A percentile compares a stretch with the other conserved stretches of the same genome.
phyloP scores from a whole-genome alignment of 2,329 filamentous ascomycete genomes.

The Fusarium veterinarium region DNA sequence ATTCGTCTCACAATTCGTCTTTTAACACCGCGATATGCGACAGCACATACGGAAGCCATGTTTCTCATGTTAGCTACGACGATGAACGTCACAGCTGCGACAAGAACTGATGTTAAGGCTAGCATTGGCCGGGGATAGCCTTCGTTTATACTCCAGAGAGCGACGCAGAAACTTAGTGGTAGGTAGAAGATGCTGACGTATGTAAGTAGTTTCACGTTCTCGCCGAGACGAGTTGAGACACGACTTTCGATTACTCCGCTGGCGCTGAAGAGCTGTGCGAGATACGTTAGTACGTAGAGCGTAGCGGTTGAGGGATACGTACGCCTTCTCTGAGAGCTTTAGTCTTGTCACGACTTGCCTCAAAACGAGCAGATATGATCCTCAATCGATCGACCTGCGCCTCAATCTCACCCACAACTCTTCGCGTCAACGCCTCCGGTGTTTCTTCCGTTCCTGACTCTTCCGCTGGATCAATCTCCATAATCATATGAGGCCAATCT shows the following conservation, averaged over 20 bases:
- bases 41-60: not conserved
- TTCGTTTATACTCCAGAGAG: conserved; percentile 20
- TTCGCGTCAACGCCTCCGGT: not conserved
- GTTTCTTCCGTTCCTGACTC: not conserved
- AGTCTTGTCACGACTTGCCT: not conserved
- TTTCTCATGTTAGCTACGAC: not conserved
- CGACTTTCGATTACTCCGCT: not conserved
- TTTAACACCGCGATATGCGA: not conserved
- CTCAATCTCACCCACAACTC: not conserved
- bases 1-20: not conserved
- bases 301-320: not conserved
- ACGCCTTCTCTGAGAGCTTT: conserved; percentile 9
- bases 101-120: not conserved
- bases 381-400: not conserved
- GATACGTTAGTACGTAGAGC: not conserved
- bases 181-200: conserved; percentile 56
- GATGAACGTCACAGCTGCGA: not conserved
- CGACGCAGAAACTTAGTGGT: conserved; percentile 49
- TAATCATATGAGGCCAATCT: not conserved
- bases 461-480: not conserved
- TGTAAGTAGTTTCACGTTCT: conserved; percentile 53
- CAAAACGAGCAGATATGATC: not conserved
- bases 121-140: not conserved
- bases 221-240: conserved; percentile 39
- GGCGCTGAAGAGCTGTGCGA: conserved; percentile 1